Evolutionary conservation across 768 basidiomycete genomes (phyloP).

Genomic region (Tulasnella sp.): DNA sequence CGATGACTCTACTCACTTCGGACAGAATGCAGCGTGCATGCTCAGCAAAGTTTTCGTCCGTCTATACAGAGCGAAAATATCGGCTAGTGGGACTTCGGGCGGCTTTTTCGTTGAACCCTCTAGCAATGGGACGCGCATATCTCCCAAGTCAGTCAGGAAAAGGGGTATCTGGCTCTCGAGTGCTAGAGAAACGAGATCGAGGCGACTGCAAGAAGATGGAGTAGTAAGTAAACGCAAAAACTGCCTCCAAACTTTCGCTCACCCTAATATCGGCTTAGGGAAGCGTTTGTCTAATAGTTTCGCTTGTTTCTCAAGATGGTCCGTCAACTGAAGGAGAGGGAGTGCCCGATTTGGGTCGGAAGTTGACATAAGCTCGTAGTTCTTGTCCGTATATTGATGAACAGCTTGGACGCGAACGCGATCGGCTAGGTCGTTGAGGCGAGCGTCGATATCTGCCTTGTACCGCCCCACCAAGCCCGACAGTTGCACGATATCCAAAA

Average conservation of each 20-base stretch:
- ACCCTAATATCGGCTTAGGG: slow-evolving; percentile 73
- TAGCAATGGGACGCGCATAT: slow-evolving; percentile 58
- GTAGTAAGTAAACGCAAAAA: neutral
- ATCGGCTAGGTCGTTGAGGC: slow-evolving; percentile 56
- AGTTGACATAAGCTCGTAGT: slow-evolving; percentile 44
- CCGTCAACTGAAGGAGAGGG: slow-evolving; percentile 71
- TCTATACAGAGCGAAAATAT: slow-evolving; percentile 79
- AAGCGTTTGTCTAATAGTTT: slow-evolving; percentile 82
- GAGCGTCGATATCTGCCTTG: slow-evolving; percentile 57
- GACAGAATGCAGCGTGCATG: slow-evolving; percentile 76
- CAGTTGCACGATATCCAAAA: slow-evolving; percentile 61
- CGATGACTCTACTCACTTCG: slow-evolving; percentile 42
- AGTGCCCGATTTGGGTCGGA: slow-evolving; percentile 70
- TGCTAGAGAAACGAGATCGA: slow-evolving; percentile 67
- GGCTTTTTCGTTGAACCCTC: slow-evolving; percentile 81
- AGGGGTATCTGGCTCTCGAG: slow-evolving; percentile 58
- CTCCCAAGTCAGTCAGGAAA: slow-evolving; percentile 53
- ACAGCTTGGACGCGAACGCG: slow-evolving; percentile 48
- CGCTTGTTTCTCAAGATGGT: slow-evolving; percentile 77
- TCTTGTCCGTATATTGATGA: slow-evolving; percentile 50
- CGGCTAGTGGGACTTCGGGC: slow-evolving; percentile 79
- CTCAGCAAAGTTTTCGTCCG: slow-evolving; percentile 58
- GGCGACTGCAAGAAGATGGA: slow-evolving; percentile 22
- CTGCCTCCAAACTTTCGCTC: slow-evolving; percentile 17
- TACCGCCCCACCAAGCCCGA: slow-evolving; percentile 62